phyloP scores from a whole-genome alignment of 1,284 basidiomycete genomes.

The Xerocomus nothofagi region DNA sequence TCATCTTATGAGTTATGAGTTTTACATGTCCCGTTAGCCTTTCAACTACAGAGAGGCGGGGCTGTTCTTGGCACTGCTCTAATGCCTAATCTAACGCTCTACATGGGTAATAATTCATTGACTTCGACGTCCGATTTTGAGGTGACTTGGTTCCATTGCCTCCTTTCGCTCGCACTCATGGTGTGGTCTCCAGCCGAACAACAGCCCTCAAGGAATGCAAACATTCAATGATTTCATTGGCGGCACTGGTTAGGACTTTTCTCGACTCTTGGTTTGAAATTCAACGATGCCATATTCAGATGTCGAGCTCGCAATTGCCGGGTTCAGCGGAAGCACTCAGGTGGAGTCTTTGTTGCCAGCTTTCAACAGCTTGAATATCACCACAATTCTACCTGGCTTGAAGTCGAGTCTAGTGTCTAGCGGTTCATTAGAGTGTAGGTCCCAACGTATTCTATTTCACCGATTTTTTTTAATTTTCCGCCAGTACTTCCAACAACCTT shows the following conservation, averaged over 20 bases:
- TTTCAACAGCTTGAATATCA: constrained; percentile 62
- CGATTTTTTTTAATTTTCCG: constrained; percentile 8
- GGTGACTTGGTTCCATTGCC: constrained; percentile 30
- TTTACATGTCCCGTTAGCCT: constrained; percentile 32
- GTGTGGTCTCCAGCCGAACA: constrained; percentile 51
- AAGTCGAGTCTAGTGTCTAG: constrained; percentile 55
- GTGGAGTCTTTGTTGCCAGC: constrained; percentile 62
- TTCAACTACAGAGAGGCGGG: constrained; percentile 58
- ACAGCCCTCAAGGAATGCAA: constrained; percentile 57
- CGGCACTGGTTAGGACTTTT: constrained; percentile 42
- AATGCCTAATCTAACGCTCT: constrained; percentile 58
- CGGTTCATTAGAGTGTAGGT: constrained; percentile 54
- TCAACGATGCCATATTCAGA: constrained; percentile 39
- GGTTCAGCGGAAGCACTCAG: constrained; percentile 62
- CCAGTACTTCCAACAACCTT: constrained; percentile 69
- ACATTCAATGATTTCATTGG: constrained; percentile 73
- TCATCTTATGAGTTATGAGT: background rate
- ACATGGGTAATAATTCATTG: constrained; percentile 59
- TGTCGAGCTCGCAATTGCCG: constrained; percentile 52
- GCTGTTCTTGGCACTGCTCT: constrained; percentile 57
- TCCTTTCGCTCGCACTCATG: background rate
- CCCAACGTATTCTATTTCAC: background rate
- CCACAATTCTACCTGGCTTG: constrained; percentile 62
- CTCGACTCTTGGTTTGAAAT: constrained; percentile 8
- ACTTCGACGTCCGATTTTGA: constrained; percentile 49